These are phyloP conservation scores for Ogataea paraovalis DNA, from an alignment of 805 yeast genomes.

Conservation along the genomic window DNA sequence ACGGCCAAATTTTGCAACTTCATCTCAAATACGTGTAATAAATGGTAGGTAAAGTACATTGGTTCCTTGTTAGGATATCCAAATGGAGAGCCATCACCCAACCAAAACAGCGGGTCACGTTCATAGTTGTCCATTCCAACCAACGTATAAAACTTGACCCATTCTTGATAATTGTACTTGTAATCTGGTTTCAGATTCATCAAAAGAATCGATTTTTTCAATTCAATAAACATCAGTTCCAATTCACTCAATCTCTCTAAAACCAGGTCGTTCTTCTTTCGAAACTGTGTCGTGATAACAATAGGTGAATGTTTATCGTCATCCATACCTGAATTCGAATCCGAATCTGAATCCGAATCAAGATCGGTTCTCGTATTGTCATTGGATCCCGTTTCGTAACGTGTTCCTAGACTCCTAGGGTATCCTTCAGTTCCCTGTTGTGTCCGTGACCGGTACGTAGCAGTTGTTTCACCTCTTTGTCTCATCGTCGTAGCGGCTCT, in stretches of 20 bases:
- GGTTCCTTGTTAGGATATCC: constrained; percentile 68
- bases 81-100: constrained; percentile 63
- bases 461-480: neutral
- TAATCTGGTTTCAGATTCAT: constrained; percentile 38
- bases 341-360: neutral
- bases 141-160: constrained; percentile 40
- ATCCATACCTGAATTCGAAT: neutral
- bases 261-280: constrained; percentile 25
- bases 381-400: too few species aligned
- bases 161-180: constrained; percentile 47
- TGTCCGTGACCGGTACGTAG: too few species aligned
- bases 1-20: constrained; percentile 24
- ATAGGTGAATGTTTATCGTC: neutral
- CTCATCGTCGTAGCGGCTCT: neutral
- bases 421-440: too few species aligned
- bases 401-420: too few species aligned
- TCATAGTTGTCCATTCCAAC: constrained; percentile 24
- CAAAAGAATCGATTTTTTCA: constrained; percentile 31
- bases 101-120: constrained; percentile 47
- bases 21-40: constrained; percentile 23
- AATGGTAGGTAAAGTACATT: constrained; percentile 43
- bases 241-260: constrained; percentile 19
- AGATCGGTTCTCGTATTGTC: neutral
- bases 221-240: constrained; percentile 27
- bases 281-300: constrained; percentile 14